phyloP scores from a whole-genome alignment of 2,329 filamentous ascomycete genomes.

The Colletotrichum aenigma region DNA sequence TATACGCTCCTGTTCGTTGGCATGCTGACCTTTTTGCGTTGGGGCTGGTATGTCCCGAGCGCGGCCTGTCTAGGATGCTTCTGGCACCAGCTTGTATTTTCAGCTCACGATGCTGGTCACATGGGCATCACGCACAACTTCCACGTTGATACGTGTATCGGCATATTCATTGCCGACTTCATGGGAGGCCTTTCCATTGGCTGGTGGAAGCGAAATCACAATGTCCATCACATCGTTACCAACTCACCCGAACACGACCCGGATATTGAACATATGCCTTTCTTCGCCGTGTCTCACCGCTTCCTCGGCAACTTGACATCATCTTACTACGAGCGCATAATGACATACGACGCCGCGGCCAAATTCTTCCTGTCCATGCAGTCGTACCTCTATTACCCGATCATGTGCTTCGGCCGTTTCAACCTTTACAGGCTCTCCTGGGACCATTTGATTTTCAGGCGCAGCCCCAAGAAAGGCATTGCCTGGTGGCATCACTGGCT shows the following conservation, averaged over 20 bases:
- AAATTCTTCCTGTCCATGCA: constrained; percentile 75
- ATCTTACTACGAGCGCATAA: constrained; percentile 82
- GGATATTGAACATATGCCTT: constrained; percentile 89
- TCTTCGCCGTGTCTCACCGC: constrained; percentile 86
- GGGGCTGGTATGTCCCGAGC: constrained; percentile 71
- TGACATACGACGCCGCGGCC: constrained; percentile 78
- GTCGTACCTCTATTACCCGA: constrained; percentile 81
- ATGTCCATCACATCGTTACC: constrained; percentile 95
- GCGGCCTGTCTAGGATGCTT: constrained; percentile 79
- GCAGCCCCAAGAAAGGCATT: constrained; percentile 74
- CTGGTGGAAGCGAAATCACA: constrained; percentile 98
- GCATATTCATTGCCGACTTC: constrained; percentile 89
- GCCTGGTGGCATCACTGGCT: constrained; percentile 85
- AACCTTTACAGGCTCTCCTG: constrained; percentile 86
- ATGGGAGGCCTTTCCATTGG: constrained; percentile 87
- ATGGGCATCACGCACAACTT: constrained; percentile 97
- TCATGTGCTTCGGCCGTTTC: constrained; percentile 82
- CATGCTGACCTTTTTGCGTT: constrained; percentile 65
- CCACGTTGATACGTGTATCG: constrained; percentile 80
- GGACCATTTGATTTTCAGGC: constrained; percentile 73
- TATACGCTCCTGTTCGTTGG: constrained; percentile 71
- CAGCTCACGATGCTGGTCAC: constrained; percentile 93
- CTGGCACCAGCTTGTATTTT: constrained; percentile 96
- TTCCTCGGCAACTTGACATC: constrained; percentile 76
- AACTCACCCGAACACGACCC: constrained; percentile 96